phyloP scores from a whole-genome alignment of 306 rosid genomes.

The Lupinus albus region DNA sequence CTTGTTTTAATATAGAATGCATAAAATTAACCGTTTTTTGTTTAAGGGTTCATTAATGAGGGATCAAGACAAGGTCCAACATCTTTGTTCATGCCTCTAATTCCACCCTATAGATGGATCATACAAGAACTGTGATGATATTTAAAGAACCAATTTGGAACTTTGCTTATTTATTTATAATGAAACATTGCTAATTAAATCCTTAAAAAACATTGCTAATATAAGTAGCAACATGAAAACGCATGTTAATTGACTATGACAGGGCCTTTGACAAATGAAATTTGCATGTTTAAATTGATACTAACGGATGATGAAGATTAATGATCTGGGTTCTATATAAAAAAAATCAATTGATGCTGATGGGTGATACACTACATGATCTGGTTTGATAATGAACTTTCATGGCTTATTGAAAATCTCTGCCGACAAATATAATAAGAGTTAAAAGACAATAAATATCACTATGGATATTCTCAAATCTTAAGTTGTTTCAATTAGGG shows the following conservation, averaged over 20 bases:
- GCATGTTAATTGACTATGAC: slow-evolving; percentile 24
- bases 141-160: too few relatives aligned
- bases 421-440: slow-evolving; percentile 17
- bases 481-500: too few relatives aligned
- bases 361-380: not conserved
- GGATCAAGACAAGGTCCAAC: too few relatives aligned
- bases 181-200: too few relatives aligned
- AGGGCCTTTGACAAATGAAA: not conserved
- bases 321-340: not conserved
- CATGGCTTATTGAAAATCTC: not conserved
- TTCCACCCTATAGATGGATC: too few relatives aligned
- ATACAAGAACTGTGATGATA: too few relatives aligned
- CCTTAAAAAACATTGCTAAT: slow-evolving; percentile 1
- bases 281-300: slow-evolving; percentile 19
- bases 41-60: too few relatives aligned
- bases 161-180: too few relatives aligned
- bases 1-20: too few relatives aligned
- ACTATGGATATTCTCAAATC: not conserved
- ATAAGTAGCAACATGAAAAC: not conserved
- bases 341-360: not conserved
- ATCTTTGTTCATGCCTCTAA: too few relatives aligned
- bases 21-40: too few relatives aligned
- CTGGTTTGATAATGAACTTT: slow-evolving; percentile 12
- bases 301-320: slow-evolving; percentile 14
- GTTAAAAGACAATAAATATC: not conserved